These are phyloP conservation scores for Hortiboletus rubellus DNA, from an alignment of 1,284 basidiomycete genomes.

Conservation along the genomic window DNA sequence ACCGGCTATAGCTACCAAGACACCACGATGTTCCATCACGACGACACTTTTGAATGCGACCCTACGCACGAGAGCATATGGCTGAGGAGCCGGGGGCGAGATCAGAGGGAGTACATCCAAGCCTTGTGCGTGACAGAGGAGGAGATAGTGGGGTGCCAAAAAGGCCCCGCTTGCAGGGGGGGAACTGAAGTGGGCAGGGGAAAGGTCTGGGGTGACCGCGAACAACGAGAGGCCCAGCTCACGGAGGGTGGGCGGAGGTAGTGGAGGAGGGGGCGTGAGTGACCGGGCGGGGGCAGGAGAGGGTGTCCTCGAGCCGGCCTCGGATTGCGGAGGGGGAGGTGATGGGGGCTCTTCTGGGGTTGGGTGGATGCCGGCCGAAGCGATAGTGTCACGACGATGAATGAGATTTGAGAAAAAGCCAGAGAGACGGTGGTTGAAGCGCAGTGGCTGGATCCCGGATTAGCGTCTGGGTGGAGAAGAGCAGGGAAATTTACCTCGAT, in stretches of 20 bases:
- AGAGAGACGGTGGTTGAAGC: constrained; percentile 69
- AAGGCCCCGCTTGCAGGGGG: constrained; percentile 77
- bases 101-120: constrained; percentile 74
- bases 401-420: constrained; percentile 80
- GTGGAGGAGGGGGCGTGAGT: constrained; percentile 63
- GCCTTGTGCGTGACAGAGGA: constrained; percentile 79
- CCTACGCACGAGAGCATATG: constrained; percentile 75
- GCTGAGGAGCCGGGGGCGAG: constrained; percentile 68
- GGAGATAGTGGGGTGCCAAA: constrained; percentile 73
- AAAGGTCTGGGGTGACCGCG: constrained; percentile 62
- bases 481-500: constrained; percentile 43
- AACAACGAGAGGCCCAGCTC: constrained; percentile 74
- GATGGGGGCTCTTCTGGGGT: constrained; percentile 32
- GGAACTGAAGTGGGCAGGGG: constrained; percentile 72
- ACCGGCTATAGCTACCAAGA: constrained; percentile 80
- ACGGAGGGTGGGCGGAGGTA: constrained; percentile 67
- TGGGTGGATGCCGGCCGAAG: constrained; percentile 30
- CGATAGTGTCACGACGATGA: constrained; percentile 58
- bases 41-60: constrained; percentile 82
- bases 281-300: constrained; percentile 55
- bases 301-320: constrained; percentile 44
- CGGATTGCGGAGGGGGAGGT: constrained; percentile 23
- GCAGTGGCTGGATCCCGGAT: constrained; percentile 41
- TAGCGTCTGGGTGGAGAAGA: constrained; percentile 24
- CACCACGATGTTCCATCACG: constrained; percentile 84